phyloP scores from a whole-genome alignment of 1,284 basidiomycete genomes.

The Apiotrichum sp. region DNA sequence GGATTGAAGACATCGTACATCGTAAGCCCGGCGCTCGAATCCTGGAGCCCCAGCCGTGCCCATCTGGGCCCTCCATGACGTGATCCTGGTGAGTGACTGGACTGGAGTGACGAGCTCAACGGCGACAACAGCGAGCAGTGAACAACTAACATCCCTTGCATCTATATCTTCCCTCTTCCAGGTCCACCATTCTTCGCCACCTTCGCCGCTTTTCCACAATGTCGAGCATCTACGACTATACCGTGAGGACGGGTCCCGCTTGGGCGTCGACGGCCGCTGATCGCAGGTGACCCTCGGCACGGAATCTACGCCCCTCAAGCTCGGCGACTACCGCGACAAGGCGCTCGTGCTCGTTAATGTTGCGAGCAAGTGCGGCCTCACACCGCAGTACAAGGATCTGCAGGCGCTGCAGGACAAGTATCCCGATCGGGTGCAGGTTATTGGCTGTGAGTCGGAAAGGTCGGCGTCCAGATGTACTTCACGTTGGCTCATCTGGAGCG shows the following conservation, averaged over 20 bases:
- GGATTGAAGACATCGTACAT: too few species aligned
- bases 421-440: constrained; percentile 65
- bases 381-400: constrained; percentile 80
- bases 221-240: constrained; percentile 43
- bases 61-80: too few species aligned
- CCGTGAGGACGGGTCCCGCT: constrained; percentile 22
- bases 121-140: not conserved
- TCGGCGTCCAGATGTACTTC: too few species aligned
- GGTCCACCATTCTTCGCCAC: constrained; percentile 6
- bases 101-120: too few species aligned
- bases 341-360: constrained; percentile 46
- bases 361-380: constrained; percentile 57
- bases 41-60: too few species aligned
- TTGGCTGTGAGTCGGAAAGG: constrained; percentile 50
- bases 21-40: too few species aligned
- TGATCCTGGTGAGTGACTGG: too few species aligned
- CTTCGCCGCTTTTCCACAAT: constrained; percentile 17
- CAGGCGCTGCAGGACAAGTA: constrained; percentile 79
- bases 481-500: too few species aligned
- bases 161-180: not conserved
- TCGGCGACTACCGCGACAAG: constrained; percentile 42
- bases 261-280: too few species aligned
- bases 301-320: constrained; percentile 31
- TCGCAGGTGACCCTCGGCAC: constrained; percentile 40
- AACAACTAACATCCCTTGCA: not conserved